Evolutionary conservation across 495 filamentous ascomycete genomes (phyloP).

Genomic region (Lophiotrema nucula): DNA sequence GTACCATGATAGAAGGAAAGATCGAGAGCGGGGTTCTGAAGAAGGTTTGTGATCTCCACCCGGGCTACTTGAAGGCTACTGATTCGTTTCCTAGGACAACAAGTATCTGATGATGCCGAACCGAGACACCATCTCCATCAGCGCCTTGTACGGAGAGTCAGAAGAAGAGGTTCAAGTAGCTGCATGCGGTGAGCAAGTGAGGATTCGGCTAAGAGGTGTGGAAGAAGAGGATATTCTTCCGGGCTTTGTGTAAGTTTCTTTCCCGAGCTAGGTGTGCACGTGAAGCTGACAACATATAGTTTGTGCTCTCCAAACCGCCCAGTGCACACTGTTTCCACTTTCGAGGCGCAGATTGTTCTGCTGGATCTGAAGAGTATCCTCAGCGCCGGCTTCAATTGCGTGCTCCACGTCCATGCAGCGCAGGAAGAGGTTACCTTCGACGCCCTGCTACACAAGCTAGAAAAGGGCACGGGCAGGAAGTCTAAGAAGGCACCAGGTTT

Average conservation of each 20-base stretch:
- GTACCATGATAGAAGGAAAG: constrained; percentile 95
- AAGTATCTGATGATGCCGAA: constrained; percentile 97
- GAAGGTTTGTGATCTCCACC: no score
- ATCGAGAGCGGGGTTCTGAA: constrained; percentile 90
- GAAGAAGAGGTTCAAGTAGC: constrained; percentile 83
- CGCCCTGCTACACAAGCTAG: constrained; percentile 84
- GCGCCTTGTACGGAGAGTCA: constrained; percentile 89
- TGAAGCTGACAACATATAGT: no score
- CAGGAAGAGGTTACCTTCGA: constrained; percentile 94
- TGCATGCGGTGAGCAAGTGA: constrained; percentile 92
- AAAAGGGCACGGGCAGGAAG: constrained; percentile 93
- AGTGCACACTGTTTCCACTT: constrained; percentile 83
- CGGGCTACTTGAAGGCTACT: no score
- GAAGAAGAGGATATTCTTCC: constrained; percentile 97
- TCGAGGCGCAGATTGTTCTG: constrained; percentile 95
- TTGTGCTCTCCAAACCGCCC: constrained; percentile 88
- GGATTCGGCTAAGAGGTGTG: constrained; percentile 83
- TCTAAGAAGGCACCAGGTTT: constrained; percentile 90
- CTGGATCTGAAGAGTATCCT: constrained; percentile 95
- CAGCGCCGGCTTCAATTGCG: constrained; percentile 85
- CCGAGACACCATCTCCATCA: constrained; percentile 70
- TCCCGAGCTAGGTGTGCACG: no score
- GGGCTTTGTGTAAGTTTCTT: constrained; percentile 69
- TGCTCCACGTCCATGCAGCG: constrained; percentile 84
- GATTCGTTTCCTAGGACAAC: no score